phyloP scores from a whole-genome alignment of 2,329 filamentous ascomycete species.

The Paracamarosporium sp. region DNA sequence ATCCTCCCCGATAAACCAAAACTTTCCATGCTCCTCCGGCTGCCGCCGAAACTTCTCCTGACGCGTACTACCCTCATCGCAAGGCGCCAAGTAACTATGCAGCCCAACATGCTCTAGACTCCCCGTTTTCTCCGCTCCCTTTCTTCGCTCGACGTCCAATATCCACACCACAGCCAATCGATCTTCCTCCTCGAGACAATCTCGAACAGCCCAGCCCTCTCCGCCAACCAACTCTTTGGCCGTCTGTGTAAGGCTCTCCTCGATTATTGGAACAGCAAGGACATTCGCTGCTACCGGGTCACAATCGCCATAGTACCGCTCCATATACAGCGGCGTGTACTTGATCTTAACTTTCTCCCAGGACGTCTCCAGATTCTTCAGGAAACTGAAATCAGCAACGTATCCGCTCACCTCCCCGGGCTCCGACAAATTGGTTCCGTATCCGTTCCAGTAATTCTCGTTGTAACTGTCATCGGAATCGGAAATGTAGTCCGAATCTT shows the following conservation, averaged over 20 bases:
- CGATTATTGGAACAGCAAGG: not conserved
- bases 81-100: not conserved
- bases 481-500: not conserved
- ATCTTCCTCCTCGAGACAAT: not conserved
- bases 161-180: not conserved
- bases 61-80: not conserved
- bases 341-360: constrained; percentile 7
- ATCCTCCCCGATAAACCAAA: not conserved
- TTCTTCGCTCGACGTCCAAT: not conserved
- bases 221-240: constrained; percentile 1
- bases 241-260: not conserved
- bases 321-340: constrained; percentile 7
- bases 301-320: not conserved
- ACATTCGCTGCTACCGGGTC: constrained; percentile 1
- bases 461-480: not conserved
- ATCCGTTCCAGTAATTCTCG: not conserved
- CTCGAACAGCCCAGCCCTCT: not conserved
- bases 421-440: not conserved
- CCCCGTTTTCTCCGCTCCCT: not conserved
- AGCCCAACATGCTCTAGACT: not conserved
- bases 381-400: constrained; percentile 1
- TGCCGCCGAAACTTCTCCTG: not conserved
- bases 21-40: not conserved
- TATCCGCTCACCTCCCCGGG: not conserved
- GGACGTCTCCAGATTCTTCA: not conserved